Evolutionary conservation across 768 basidiomycete genomes (phyloP), one percentile per base, ranked within the genome.

Genomic region (Punctularia strigosozonata): DNA sequence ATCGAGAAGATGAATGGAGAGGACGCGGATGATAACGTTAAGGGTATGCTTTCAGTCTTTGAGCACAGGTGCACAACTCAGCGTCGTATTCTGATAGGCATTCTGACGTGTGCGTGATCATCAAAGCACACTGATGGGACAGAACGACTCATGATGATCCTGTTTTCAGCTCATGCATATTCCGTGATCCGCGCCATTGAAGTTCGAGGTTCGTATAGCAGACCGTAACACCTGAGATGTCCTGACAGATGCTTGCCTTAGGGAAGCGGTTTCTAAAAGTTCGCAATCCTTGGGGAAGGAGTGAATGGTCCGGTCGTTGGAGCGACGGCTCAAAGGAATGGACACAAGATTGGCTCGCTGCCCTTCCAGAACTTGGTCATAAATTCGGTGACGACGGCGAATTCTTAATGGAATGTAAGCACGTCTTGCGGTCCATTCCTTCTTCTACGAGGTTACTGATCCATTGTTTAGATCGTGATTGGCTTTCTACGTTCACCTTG

Each of bases 131-230:
- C 43, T 18, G 51, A 65, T n/a, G n/a, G n/a, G n/a, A n/a, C n/a
- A 31, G 53, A 57, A 39, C 50, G 45, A 31, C 52, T 58, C 23
- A 50, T 46, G 7, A 42, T 26, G 5, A 25, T 17, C 12, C 13
- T 13, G 6, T 6, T 17, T 15, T 6, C 41, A 58, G 62, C 10
- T 32, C 69, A 72, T 43, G 65, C 69, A 3, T 72, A 73, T 43
- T 65, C 66, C 5, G 66, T 72, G 20, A 48, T 73, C 2, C 54
- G 60, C 4, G 69, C 68, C 0, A 56, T 65, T 3, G 62, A 67
- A 43, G 58, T 60, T 34, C 10, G 20, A 20, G 33, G 33, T 34
- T n/a, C n/a, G n/a, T n/a, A n/a, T n/a, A n/a, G n/a, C n/a, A n/a
- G n/a, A n/a, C n/a, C n/a, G n/a, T n/a, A n/a, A n/a, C n/a, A n/a